phyloP scores from a whole-genome alignment of 176 grass and related monocot species.

The Rhynchospora breviuscula region DNA sequence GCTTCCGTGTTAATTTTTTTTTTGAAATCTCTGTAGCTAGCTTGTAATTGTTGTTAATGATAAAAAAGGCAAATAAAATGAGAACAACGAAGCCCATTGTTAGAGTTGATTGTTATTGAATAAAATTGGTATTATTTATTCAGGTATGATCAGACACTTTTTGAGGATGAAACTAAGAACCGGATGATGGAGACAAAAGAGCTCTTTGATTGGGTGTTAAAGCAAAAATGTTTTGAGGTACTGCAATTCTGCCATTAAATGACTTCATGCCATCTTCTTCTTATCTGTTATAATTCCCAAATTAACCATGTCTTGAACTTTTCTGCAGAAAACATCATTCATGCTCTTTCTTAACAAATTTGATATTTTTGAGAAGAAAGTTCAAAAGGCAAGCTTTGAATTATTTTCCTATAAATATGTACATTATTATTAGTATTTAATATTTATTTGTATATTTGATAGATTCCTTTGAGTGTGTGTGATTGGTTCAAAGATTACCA shows the following conservation, averaged over 20 bases:
- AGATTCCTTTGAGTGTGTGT: slow-evolving; percentile 85
- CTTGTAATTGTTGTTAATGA: neutral
- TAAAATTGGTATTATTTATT: slow-evolving; percentile 2
- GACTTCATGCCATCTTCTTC: neutral
- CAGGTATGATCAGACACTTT: slow-evolving; percentile 92
- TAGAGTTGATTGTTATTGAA: neutral
- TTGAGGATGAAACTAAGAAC: slow-evolving; percentile 87
- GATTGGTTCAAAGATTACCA: slow-evolving; percentile 98
- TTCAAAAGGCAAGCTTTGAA: slow-evolving; percentile 56
- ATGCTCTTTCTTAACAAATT: slow-evolving; percentile 98
- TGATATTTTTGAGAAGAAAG: slow-evolving; percentile 95
- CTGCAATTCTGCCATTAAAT: neutral
- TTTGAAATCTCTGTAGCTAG: neutral
- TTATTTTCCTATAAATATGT: slow-evolving; percentile 14
- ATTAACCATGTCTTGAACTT: neutral
- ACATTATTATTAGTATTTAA: neutral
- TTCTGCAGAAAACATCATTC: slow-evolving; percentile 91
- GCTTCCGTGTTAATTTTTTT: too few relatives aligned
- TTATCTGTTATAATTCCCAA: slow-evolving; percentile 1
- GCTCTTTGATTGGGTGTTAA: slow-evolving; percentile 91
- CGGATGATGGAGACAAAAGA: slow-evolving; percentile 96
- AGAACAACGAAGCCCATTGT: neutral
- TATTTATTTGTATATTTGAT: slow-evolving; percentile 10
- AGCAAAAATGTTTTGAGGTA: slow-evolving; percentile 95
- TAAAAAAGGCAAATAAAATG: neutral